phyloP scores from a whole-genome alignment of 2,329 filamentous ascomycete genomes.

The Alternaria atra region DNA sequence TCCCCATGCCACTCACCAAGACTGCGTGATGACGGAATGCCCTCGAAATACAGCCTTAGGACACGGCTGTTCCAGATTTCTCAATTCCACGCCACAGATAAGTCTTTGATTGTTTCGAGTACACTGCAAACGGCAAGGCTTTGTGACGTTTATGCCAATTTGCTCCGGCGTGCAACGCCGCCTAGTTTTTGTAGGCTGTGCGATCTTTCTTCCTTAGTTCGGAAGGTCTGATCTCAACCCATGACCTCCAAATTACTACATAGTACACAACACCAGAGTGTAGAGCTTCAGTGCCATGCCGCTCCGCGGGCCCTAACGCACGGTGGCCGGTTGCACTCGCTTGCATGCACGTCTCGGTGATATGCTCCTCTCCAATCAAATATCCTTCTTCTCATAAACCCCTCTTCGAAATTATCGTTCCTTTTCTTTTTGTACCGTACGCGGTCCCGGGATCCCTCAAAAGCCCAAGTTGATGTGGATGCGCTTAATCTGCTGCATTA shows the following conservation, averaged over 20 bases:
- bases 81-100: neutral
- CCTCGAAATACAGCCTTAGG: neutral
- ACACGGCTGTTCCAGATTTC: neutral
- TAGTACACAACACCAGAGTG: neutral
- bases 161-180: neutral
- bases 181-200: neutral
- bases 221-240: neutral
- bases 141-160: neutral
- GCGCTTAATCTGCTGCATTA: slow-evolving; percentile 4
- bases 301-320: neutral
- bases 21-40: neutral
- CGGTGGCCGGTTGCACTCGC: neutral
- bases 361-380: neutral
- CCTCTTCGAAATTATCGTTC: slow-evolving; percentile 2
- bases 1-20: neutral
- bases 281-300: neutral
- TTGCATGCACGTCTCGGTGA: neutral
- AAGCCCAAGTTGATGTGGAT: neutral
- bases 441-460: neutral
- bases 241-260: neutral
- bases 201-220: neutral
- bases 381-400: neutral
- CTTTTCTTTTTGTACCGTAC: neutral
- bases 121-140: neutral
- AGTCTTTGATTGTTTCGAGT: neutral